These are phyloP conservation scores for Periconia digitata DNA, from an alignment of 2,329 filamentous ascomycete genomes.

Conservation along the genomic window DNA sequence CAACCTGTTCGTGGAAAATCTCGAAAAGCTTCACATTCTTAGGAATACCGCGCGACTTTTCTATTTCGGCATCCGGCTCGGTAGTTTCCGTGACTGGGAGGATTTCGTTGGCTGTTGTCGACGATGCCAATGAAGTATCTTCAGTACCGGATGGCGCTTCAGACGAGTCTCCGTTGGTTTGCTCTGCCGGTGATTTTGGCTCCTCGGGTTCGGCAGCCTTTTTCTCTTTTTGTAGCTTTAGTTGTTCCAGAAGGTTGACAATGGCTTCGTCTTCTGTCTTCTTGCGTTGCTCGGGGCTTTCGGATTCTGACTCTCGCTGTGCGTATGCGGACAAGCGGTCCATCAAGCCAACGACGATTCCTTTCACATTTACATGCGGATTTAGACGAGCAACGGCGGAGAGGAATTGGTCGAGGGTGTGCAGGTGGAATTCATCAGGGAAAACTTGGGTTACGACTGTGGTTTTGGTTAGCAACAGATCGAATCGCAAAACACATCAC, in stretches of 20 bases:
- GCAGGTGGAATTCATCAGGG: constrained; percentile 96
- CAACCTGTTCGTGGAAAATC: constrained; percentile 95
- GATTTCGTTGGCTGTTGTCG: constrained; percentile 28
- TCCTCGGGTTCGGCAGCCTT: constrained; percentile 33
- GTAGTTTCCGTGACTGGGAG: constrained; percentile 40
- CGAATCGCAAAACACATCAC: background rate
- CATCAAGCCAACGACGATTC: constrained; percentile 97
- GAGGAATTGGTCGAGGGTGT: constrained; percentile 93
- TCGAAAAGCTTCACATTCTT: constrained; percentile 88
- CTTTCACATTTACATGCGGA: constrained; percentile 95
- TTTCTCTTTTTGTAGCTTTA: constrained; percentile 67
- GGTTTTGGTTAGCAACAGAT: constrained; percentile 23
- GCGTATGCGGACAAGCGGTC: constrained; percentile 92
- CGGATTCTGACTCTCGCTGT: constrained; percentile 78
- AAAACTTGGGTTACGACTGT: constrained; percentile 96
- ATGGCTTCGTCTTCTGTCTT: constrained; percentile 85
- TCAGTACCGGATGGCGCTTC: constrained; percentile 29
- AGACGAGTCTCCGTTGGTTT: constrained; percentile 42
- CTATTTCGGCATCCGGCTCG: constrained; percentile 46
- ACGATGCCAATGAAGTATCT: constrained; percentile 29
- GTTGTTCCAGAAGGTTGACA: constrained; percentile 72
- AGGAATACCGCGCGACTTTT: constrained; percentile 61
- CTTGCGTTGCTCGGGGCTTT: constrained; percentile 69
- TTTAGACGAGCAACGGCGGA: constrained; percentile 91
- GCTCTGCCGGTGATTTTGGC: constrained; percentile 13